A percentile compares a stretch with the other conserved stretches of the same genome.
Evolutionary conservation across 2,329 filamentous ascomycete genomes (phyloP).

Genomic region (Cytospora schulzeri): DNA sequence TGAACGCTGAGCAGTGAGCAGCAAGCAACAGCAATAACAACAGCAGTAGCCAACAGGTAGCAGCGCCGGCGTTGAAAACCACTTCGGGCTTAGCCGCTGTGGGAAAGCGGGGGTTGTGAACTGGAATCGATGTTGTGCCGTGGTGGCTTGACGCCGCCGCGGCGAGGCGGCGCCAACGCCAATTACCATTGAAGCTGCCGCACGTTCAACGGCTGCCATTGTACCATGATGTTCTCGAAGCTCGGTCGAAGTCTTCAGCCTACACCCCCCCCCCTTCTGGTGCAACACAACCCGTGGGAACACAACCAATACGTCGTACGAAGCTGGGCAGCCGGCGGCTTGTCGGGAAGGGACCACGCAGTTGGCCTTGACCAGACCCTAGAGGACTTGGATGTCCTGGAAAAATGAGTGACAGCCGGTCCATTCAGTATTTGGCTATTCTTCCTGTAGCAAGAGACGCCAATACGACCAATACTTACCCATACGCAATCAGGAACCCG

Average conservation of each 20-base stretch:
- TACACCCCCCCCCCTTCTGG: background rate
- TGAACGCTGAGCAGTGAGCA: background rate
- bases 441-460: background rate
- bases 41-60: background rate
- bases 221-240: constrained; percentile 8
- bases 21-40: too few relatives aligned
- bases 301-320: background rate
- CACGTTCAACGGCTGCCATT: constrained; percentile 20
- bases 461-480: constrained; percentile 2
- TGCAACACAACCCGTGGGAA: background rate
- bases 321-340: background rate
- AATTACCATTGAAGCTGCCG: constrained; percentile 16
- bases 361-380: background rate
- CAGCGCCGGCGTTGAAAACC: constrained; percentile 17
- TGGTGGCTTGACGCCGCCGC: constrained; percentile 5
- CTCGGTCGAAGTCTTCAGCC: constrained; percentile 11
- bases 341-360: background rate
- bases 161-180: constrained; percentile 14
- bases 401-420: constrained; percentile 8
- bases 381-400: background rate
- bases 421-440: constrained; percentile 5
- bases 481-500: background rate
- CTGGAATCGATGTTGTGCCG: constrained; percentile 11
- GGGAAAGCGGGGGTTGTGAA: constrained; percentile 7
- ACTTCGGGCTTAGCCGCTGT: constrained; percentile 19